Percentiles rank a stretch among this genome's conserved stretches.
Conservation (phyloP, 73 alveolate genomes). For the Paramecium sonneborni region DNA sequence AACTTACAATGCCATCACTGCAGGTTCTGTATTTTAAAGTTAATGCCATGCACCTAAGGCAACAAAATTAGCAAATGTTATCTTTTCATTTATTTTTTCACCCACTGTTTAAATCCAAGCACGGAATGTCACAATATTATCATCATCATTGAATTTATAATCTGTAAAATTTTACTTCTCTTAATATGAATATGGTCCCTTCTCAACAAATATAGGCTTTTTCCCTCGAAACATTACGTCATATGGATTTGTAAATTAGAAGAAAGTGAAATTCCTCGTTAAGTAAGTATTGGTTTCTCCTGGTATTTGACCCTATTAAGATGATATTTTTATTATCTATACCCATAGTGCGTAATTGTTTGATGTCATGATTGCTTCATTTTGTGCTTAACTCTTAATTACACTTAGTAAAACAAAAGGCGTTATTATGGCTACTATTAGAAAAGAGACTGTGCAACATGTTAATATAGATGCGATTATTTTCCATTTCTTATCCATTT, state of each 20-base stretch:
- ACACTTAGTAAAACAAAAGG: background rate
- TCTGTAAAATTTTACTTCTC: conserved; percentile 34
- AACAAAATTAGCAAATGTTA: conserved; percentile 48
- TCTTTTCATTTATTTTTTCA: background rate
- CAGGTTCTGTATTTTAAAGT: background rate
- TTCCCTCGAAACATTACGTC: conserved; percentile 47
- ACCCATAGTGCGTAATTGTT: conserved; percentile 53
- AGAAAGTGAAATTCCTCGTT: conserved; percentile 43
- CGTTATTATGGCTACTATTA: background rate
- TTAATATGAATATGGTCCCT: conserved; percentile 41
- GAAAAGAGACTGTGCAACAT: background rate
- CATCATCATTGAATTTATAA: conserved; percentile 6
- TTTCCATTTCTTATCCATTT: conserved; percentile 42
- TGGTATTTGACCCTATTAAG: conserved; percentile 31
- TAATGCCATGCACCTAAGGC: conserved; percentile 50
- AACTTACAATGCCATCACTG: background rate
- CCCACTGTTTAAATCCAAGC: background rate
- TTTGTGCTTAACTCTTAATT: background rate
- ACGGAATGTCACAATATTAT: background rate
- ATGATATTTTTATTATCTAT: background rate
- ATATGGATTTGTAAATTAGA: conserved; percentile 22
- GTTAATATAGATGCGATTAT: background rate
- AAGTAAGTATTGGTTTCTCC: conserved; percentile 28
- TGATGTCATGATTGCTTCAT: conserved; percentile 16
- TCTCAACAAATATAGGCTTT: conserved; percentile 22